phyloP scores from a whole-genome alignment of 2,329 filamentous ascomycete species.

The Colletotrichum scovillei region DNA sequence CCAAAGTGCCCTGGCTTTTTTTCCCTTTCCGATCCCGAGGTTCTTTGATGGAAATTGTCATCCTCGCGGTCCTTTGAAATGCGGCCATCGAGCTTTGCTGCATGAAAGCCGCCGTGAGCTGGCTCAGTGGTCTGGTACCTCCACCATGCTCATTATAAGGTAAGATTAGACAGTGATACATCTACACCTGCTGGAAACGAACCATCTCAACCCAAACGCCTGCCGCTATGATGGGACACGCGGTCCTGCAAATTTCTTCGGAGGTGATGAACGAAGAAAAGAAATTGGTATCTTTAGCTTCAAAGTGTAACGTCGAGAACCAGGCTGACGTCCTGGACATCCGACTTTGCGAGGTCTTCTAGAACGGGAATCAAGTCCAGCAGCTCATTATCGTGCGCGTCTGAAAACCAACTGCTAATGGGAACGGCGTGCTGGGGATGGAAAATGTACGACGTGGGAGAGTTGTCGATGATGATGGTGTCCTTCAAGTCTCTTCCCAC shows the following conservation, averaged over 20 bases:
- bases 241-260: constrained; percentile 37
- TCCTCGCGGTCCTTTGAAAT: constrained; percentile 30
- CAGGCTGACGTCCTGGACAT: constrained; percentile 95
- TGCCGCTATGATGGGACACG: constrained; percentile 62
- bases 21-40: constrained; percentile 46
- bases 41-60: constrained; percentile 43
- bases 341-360: constrained; percentile 89
- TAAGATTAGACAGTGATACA: constrained; percentile 65
- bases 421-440: constrained; percentile 98
- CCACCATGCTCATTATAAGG: constrained; percentile 47
- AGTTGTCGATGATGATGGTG: constrained; percentile 99
- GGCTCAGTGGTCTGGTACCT: constrained; percentile 32
- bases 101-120: constrained; percentile 36
- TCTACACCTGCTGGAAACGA: constrained; percentile 59
- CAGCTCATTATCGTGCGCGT: constrained; percentile 98
- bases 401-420: constrained; percentile 99
- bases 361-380: constrained; percentile 97
- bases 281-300: constrained; percentile 50
- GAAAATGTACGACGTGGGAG: constrained; percentile 99
- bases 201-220: constrained; percentile 63
- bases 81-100: constrained; percentile 37
- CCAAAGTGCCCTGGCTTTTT: constrained; percentile 42
- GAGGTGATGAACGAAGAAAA: constrained; percentile 45
- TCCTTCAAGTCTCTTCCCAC: constrained; percentile 95
- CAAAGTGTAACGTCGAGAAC: constrained; percentile 91